Conservation (phyloP, 116 monocot genomes). For the Cymodocea nodosa region DNA sequence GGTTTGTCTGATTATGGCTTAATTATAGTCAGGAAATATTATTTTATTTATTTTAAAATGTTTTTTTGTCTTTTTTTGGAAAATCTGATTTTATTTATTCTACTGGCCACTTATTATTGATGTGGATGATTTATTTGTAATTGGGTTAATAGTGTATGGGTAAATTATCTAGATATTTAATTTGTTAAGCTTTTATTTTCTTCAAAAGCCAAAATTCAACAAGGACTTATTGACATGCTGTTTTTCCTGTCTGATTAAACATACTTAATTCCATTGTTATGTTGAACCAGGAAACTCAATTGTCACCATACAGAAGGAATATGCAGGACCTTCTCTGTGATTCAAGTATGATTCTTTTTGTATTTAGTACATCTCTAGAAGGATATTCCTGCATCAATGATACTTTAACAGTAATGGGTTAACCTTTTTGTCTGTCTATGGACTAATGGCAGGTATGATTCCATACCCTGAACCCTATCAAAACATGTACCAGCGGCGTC, state of each 20-base stretch:
- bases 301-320: conserved; percentile 80
- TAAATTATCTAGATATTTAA: too few relatives aligned
- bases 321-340: conserved; percentile 95
- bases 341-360: conserved; percentile 41
- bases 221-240: too few relatives aligned
- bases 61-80: too few relatives aligned
- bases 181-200: too few relatives aligned
- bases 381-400: neutral
- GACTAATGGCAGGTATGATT: conserved; percentile 55
- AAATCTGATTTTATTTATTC: too few relatives aligned
- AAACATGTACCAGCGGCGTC: conserved; percentile 70
- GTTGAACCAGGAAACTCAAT: conserved; percentile 74
- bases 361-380: neutral
- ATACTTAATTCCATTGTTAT: neutral
- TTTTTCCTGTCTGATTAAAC: too few relatives aligned
- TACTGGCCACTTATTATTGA: too few relatives aligned
- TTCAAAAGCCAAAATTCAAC: too few relatives aligned
- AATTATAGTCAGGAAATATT: neutral
- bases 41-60: too few relatives aligned
- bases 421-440: neutral
- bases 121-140: too few relatives aligned
- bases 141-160: too few relatives aligned
- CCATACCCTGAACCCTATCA: conserved; percentile 98
- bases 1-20: conserved; percentile 27
- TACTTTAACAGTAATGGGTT: neutral